Conservation (phyloP, 768 basidiomycete genomes). For the Hemileccinum impolitum region DNA sequence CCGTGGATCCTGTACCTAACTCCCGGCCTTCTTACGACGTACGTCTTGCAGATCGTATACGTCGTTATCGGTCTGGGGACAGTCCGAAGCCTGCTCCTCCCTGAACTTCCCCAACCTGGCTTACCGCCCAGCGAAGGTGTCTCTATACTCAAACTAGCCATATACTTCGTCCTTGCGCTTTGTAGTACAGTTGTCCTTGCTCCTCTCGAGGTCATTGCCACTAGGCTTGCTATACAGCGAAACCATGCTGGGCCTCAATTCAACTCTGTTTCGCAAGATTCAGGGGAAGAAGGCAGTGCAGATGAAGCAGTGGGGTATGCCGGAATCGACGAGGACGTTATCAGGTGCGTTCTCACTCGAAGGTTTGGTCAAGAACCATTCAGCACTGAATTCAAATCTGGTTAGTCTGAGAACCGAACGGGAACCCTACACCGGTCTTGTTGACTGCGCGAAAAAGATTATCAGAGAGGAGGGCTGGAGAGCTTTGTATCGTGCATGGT, state of each 20-base stretch:
- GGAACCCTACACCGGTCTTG: constrained; percentile 73
- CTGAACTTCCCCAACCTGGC: constrained; percentile 42
- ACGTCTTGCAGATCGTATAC: constrained; percentile 44
- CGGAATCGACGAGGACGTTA: constrained; percentile 76
- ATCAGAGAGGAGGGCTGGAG: constrained; percentile 73
- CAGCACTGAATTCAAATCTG: neutral
- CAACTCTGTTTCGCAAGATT: constrained; percentile 74
- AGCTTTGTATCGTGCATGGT: constrained; percentile 81
- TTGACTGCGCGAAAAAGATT: constrained; percentile 75
- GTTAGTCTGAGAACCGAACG: constrained; percentile 69
- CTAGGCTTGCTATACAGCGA: constrained; percentile 77
- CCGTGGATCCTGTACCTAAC: constrained; percentile 83
- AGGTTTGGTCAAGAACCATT: too few relatives aligned
- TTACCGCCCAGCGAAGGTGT: constrained; percentile 39
- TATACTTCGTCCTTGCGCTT: constrained; percentile 56
- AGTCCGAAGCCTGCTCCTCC: constrained; percentile 53
- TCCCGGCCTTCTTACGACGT: constrained; percentile 54
- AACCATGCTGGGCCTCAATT: constrained; percentile 76
- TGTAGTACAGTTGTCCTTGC: constrained; percentile 59
- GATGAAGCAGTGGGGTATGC: constrained; percentile 61
- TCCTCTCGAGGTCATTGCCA: constrained; percentile 77
- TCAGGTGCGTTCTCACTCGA: constrained; percentile 51
- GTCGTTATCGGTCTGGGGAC: constrained; percentile 40
- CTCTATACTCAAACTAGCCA: constrained; percentile 44
- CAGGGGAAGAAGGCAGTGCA: constrained; percentile 59